A percentile compares a stretch with the other conserved stretches of the same genome.
phyloP scores from a whole-genome alignment of 1,284 basidiomycete genomes.

The Sparassis latifolia region DNA sequence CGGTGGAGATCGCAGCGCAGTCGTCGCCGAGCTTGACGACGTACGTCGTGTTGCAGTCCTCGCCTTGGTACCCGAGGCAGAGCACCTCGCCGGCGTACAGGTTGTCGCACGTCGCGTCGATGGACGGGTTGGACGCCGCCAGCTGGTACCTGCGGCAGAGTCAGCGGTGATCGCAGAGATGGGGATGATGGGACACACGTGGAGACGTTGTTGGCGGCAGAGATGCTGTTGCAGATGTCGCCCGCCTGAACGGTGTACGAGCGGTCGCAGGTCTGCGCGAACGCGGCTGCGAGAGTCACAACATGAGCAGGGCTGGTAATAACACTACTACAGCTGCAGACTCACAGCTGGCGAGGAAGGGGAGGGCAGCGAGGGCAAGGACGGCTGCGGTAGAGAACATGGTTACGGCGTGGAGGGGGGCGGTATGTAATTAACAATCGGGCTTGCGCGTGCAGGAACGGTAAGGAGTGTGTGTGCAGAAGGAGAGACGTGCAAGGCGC shows the following conservation, averaged over 20 bases:
- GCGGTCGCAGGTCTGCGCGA: slow-evolving; percentile 48
- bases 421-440: slow-evolving; percentile 19
- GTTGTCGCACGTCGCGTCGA: slow-evolving; percentile 52
- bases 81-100: slow-evolving; percentile 40
- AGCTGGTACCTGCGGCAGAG: slow-evolving; percentile 57
- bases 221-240: slow-evolving; percentile 67
- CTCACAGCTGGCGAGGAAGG: slow-evolving; percentile 26
- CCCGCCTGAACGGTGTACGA: slow-evolving; percentile 51
- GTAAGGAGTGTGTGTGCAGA: neutral
- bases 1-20: slow-evolving; percentile 38
- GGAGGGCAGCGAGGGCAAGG: slow-evolving; percentile 35
- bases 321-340: neutral
- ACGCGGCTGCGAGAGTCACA: slow-evolving; percentile 25
- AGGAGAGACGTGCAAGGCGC: neutral
- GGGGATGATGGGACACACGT: slow-evolving; percentile 39
- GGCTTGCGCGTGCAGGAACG: neutral
- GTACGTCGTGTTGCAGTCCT: slow-evolving; percentile 28
- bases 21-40: slow-evolving; percentile 44
- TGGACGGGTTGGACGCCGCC: slow-evolving; percentile 37
- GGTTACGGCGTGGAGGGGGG: slow-evolving; percentile 13
- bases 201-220: slow-evolving; percentile 55
- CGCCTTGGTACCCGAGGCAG: slow-evolving; percentile 26
- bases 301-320: slow-evolving; percentile 1
- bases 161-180: slow-evolving; percentile 3
- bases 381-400: slow-evolving; percentile 42